Evolutionary conservation across 2,329 filamentous ascomycete species (phyloP).

Genomic region (Periglandula ipomoeae): DNA sequence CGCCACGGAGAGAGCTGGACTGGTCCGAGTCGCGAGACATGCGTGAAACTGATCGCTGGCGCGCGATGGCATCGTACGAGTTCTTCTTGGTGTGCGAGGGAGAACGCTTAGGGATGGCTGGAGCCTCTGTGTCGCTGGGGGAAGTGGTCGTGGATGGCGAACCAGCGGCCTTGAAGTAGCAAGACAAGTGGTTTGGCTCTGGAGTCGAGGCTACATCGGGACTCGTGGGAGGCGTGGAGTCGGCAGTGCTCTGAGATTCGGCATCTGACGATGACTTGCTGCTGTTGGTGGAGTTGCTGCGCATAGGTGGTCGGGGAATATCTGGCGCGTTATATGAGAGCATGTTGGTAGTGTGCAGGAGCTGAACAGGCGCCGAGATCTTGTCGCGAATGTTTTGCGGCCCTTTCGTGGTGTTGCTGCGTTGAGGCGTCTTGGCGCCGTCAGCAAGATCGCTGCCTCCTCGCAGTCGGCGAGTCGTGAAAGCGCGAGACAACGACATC

Average conservation of each 20-base stretch:
- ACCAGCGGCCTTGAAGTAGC: constrained; percentile 50
- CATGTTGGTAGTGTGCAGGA: constrained; percentile 93
- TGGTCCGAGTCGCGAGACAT: constrained; percentile 45
- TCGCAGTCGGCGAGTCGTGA: constrained; percentile 60
- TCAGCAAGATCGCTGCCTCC: constrained; percentile 35
- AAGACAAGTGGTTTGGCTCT: constrained; percentile 57
- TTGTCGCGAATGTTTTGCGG: constrained; percentile 46
- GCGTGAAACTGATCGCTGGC: constrained; percentile 52
- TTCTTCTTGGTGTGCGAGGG: constrained; percentile 85
- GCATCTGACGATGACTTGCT: constrained; percentile 63
- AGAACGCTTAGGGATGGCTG: constrained; percentile 64
- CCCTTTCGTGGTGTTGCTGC: constrained; percentile 43
- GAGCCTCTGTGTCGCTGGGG: constrained; percentile 27
- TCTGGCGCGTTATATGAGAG: constrained; percentile 91
- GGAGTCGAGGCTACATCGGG: constrained; percentile 57
- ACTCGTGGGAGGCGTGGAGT: constrained; percentile 56
- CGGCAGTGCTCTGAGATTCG: constrained; percentile 48
- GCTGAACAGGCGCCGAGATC: constrained; percentile 80
- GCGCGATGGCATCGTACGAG: constrained; percentile 62
- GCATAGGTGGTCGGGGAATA: constrained; percentile 43
- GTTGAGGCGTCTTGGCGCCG: constrained; percentile 29
- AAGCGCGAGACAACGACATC: constrained; percentile 58
- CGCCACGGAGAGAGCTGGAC: constrained; percentile 47
- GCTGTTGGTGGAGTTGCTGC: constrained; percentile 40
- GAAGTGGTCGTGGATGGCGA: constrained; percentile 24